Conservation (phyloP, 257 asterid genomes). For the Fraxinus excelsior region DNA sequence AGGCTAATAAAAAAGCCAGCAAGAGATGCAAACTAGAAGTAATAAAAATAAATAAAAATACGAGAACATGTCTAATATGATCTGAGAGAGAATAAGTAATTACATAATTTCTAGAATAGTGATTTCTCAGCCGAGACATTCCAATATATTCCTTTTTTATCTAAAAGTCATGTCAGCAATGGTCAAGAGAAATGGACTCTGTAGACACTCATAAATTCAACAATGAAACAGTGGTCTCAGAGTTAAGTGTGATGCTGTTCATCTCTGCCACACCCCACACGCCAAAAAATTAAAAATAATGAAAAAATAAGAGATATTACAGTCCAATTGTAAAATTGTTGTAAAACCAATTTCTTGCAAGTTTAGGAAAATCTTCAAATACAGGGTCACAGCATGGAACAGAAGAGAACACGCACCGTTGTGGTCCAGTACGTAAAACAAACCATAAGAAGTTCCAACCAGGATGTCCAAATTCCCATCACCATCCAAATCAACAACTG, state of each 20-base stretch:
- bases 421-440: conserved; percentile 97
- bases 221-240: not conserved
- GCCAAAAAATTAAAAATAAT: no score
- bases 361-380: conserved; percentile 5
- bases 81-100: not conserved
- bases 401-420: conserved; percentile 56
- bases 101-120: not conserved
- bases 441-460: conserved; percentile 96
- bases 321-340: not conserved
- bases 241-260: not conserved
- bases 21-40: conserved; percentile 1
- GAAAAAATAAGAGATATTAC: not conserved
- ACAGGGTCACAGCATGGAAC: not conserved
- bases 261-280: not conserved
- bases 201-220: not conserved
- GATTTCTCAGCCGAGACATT: not conserved
- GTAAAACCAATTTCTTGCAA: not conserved
- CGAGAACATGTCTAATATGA: not conserved
- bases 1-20: conserved; percentile 9
- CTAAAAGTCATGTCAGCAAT: not conserved
- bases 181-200: not conserved
- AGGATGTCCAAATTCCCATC: conserved; percentile 97
- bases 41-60: not conserved
- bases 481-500: conserved; percentile 96
- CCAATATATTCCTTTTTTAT: not conserved